Evolutionary conservation across 257 asterid genomes (phyloP).

Genomic region (Dorcoceras hygrometricum): DNA sequence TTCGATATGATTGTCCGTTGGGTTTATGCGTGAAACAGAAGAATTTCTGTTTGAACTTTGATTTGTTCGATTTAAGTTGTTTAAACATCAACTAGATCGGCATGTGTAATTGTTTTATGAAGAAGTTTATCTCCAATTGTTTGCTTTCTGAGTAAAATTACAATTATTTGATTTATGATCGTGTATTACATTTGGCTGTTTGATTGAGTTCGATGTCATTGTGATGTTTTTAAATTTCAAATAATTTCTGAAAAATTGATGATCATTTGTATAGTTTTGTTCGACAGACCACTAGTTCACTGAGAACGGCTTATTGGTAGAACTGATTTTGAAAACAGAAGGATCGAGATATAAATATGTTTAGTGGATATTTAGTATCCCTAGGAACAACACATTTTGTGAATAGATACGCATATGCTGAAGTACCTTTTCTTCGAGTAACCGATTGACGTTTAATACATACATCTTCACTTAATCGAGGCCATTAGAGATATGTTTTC

Average conservation of each 20-base stretch:
- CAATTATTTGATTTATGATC: slow-evolving; percentile 3
- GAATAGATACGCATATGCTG: background rate
- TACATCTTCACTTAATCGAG: background rate
- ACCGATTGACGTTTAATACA: background rate
- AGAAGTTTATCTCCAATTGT: background rate
- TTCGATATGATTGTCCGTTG: no score
- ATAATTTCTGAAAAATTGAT: background rate
- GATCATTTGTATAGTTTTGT: background rate
- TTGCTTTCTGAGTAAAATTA: background rate
- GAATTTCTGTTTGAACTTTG: slow-evolving; percentile 13
- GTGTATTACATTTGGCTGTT: background rate
- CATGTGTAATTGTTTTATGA: background rate
- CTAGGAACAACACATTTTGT: background rate
- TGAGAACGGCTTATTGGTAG: background rate
- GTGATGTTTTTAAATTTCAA: slow-evolving; percentile 15
- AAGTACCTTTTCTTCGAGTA: background rate
- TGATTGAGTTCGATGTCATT: background rate
- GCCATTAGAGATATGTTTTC: background rate
- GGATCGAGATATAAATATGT: background rate
- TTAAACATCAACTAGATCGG: background rate
- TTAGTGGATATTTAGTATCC: background rate
- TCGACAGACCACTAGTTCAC: slow-evolving; percentile 7
- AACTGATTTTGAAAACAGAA: background rate
- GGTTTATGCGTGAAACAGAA: no score
- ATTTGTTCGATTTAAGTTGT: slow-evolving; percentile 4